These are phyloP conservation scores for Fusarium tanahbumbuense DNA, from an alignment of 2,329 filamentous ascomycete genomes.

Conservation along the genomic window DNA sequence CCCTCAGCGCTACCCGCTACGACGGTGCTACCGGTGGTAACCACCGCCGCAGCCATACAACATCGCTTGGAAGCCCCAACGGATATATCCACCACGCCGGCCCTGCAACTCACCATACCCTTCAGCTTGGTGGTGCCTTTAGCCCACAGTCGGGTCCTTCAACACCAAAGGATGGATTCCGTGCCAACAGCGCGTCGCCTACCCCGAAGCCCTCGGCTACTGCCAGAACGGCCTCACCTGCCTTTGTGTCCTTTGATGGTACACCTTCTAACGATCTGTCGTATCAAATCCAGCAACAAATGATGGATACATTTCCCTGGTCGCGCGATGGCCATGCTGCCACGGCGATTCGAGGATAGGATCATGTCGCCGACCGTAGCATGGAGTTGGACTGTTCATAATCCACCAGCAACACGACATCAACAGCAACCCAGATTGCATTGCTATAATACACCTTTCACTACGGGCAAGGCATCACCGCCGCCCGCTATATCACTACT, in stretches of 20 bases:
- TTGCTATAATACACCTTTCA: constrained; percentile 24
- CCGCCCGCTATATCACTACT: constrained; percentile 13
- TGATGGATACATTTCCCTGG: constrained; percentile 61
- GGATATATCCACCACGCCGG: constrained; percentile 47
- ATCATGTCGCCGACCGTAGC: constrained; percentile 31
- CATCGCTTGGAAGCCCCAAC: constrained; percentile 30
- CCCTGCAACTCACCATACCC: constrained; percentile 58
- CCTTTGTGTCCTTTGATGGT: constrained; percentile 61
- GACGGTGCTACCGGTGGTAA: constrained; percentile 39
- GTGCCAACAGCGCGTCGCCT: constrained; percentile 43
- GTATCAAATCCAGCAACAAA: constrained; percentile 55
- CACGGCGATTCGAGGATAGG: constrained; percentile 61
- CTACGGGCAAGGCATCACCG: background rate
- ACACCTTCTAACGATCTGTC: constrained; percentile 57
- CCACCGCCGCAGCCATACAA: constrained; percentile 20
- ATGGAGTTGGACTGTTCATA: constrained; percentile 22
- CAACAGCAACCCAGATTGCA: constrained; percentile 29
- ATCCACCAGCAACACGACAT: constrained; percentile 13
- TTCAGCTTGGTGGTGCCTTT: constrained; percentile 45
- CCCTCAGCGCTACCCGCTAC: constrained; percentile 56
- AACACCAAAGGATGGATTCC: constrained; percentile 46
- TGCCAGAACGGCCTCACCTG: constrained; percentile 58
- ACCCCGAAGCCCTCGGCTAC: constrained; percentile 53
- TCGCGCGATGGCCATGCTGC: constrained; percentile 61
- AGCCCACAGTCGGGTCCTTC: constrained; percentile 36